Evolutionary conservation across 2,329 filamentous ascomycete species (phyloP), one percentile per base, ranked within the genome.

Genomic region (Eutypa lata): DNA sequence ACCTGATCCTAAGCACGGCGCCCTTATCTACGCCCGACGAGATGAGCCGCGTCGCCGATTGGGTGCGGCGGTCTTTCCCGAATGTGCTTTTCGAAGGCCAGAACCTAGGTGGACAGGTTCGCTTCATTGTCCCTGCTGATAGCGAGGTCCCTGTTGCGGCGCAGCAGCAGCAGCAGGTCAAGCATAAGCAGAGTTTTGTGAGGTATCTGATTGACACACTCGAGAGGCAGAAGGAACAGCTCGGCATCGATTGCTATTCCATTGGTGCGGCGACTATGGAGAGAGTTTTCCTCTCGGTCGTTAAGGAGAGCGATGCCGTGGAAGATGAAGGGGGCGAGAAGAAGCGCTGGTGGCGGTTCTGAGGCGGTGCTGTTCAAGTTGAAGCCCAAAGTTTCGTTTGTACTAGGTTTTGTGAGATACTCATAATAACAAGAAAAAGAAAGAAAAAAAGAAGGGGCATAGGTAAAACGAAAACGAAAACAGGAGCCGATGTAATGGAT

Each of bases 231-330:
- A 86, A 85, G 60, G 69, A 78, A 40, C 69, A 70, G 13, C 64
- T 88, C 16, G 83, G 84, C 0, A 71, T 89, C 42, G 80, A 83
- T 61, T 85, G 86, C 61, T 89, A 88, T 61, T 83, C 81, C 19
- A 81, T 89, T 49, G 81, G 78, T 4, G 82, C 84, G 38, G 85
- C 85, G 6, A 88, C 84, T 2, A 72, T 90, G 56, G 86, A 90
- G 68, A 82, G 86, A 54, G 86, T 89, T 0, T 90, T 90, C 68
- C 71, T 90, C 61, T 79, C 76, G 19, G 86, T 90, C 57, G 83
- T 89, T 1, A 80, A 79, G 48, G 81, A 84, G 65, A 82, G 86
- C 62, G 76, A 82, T 63, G 76, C 83, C 3, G 72, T 79, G 49
- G 83, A 86, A 62, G 83, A 84, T 67, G 64, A 63, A 24, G 58